Evolutionary conservation across 768 basidiomycete species (phyloP), one percentile per base, ranked within the genome.

Genomic region (Boletellus ananas): DNA sequence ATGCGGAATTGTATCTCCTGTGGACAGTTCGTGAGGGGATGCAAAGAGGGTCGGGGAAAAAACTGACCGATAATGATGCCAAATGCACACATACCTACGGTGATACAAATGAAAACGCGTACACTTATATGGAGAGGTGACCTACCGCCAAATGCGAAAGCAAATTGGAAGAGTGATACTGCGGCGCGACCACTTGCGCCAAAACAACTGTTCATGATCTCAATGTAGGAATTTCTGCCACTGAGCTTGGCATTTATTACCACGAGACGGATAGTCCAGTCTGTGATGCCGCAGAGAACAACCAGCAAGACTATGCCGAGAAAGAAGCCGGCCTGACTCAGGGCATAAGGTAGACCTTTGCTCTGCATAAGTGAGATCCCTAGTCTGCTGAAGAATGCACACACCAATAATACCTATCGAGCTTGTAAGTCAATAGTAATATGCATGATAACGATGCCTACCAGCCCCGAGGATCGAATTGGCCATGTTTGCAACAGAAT

Each of bases 261-360:
- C 47, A 99, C 95, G 27, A 99, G 81, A 16, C 94, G 85, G 48
- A 99, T 96, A 3, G 96, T 99, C 94, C 94, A 96, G 68, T 91
- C 90, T n/a, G 96, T 97, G 35, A 96, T 79, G 17, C 68, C 77
- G 45, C 89, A 94, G 10, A 99, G 74, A 0, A 84, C 67, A 25
- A 94, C 73, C 21, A 99, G 78, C 2, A 99, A 78, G n/a, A 87
- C 23, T 18, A 96, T 70, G 12, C 96, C 96, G 1, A 81, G 81
- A 58, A 96, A 78, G 71, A 99, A 94, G 2, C 96, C 96, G 29
- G 96, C 94, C 74, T 95, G 91, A 56, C 86, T 82, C 44, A 98
- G 71, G 34, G 96, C 94, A 64, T 97, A 98, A 2, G 96, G 96
- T 11, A 99, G 72, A 43, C 94, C 93, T 92, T 49, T 48, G 21